Percentiles rank a stretch among this genome's conserved stretches.
Conservation (phyloP, 225 moss, liverwort and hornwort genomes). For the Ulota crispa region DNA sequence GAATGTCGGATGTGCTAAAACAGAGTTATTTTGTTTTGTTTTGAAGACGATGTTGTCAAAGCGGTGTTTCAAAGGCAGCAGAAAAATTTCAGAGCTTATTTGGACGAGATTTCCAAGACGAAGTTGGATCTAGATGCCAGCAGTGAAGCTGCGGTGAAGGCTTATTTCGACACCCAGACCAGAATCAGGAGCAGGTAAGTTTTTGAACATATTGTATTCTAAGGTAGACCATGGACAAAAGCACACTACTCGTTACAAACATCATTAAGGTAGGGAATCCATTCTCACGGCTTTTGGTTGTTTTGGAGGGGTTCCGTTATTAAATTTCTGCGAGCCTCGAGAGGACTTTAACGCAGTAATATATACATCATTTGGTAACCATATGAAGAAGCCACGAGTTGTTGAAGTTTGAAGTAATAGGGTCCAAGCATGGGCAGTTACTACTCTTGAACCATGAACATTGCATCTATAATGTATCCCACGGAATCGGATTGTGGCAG, state of each 20-base stretch:
- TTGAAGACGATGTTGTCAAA: slow-evolving; percentile 83
- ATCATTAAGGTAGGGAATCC: neutral
- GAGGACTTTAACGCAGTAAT: neutral
- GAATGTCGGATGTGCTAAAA: neutral
- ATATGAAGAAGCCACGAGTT: neutral
- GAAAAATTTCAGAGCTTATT: slow-evolving; percentile 83
- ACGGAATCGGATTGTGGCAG: neutral
- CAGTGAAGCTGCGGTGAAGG: slow-evolving; percentile 75
- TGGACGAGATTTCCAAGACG: slow-evolving; percentile 69
- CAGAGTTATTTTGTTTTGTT: neutral
- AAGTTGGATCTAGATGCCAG: slow-evolving; percentile 67
- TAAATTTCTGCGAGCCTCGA: neutral
- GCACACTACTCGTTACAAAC: neutral
- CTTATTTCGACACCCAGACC: slow-evolving; percentile 61
- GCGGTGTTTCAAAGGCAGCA: slow-evolving; percentile 76
- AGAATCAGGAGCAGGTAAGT: slow-evolving; percentile 70
- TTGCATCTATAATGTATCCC: neutral
- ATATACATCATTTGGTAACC: neutral
- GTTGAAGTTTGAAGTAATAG: neutral
- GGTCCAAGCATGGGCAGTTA: neutral
- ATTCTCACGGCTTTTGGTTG: neutral
- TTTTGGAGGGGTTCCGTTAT: neutral
- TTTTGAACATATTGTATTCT: neutral
- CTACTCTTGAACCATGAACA: neutral
- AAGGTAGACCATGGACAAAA: neutral